These are phyloP conservation scores for Sungouiozyma intestinalis DNA, from an alignment of 805 yeast species.

Conservation along the genomic window DNA sequence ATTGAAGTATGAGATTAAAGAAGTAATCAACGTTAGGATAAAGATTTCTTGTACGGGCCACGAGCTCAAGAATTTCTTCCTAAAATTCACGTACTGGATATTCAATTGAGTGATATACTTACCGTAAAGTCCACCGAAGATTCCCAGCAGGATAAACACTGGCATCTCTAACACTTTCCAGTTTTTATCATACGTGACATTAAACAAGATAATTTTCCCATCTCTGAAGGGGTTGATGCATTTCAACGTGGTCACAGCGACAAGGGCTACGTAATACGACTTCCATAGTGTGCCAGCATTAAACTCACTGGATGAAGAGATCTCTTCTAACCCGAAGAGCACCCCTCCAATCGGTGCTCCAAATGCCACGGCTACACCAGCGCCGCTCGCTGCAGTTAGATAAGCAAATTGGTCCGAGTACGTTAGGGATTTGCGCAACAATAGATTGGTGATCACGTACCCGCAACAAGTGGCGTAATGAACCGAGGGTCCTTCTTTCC, in stretches of 20 bases:
- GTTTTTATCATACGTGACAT: slow-evolving; percentile 73
- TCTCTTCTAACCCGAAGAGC: slow-evolving; percentile 84
- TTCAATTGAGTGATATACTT: slow-evolving; percentile 66
- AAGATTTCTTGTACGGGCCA: slow-evolving; percentile 58
- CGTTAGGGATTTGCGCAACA: slow-evolving; percentile 30
- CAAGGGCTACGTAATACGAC: slow-evolving; percentile 79
- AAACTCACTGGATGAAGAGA: slow-evolving; percentile 52
- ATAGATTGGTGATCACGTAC: slow-evolving; percentile 51
- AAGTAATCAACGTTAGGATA: slow-evolving; percentile 55
- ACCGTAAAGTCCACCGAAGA: slow-evolving; percentile 90
- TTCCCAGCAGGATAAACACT: slow-evolving; percentile 64
- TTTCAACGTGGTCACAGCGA: slow-evolving; percentile 75
- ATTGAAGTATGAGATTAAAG: slow-evolving; percentile 72
- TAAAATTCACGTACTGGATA: slow-evolving; percentile 61
- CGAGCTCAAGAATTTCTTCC: slow-evolving; percentile 50
- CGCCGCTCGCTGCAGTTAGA: slow-evolving; percentile 85
- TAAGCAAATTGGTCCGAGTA: slow-evolving; percentile 28
- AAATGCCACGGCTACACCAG: slow-evolving; percentile 98
- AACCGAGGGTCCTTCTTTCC: slow-evolving; percentile 97
- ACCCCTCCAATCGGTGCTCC: slow-evolving; percentile 97
- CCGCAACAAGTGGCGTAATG: slow-evolving; percentile 98
- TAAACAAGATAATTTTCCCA: slow-evolving; percentile 88
- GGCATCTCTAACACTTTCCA: slow-evolving; percentile 88
- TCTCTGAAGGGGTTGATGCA: slow-evolving; percentile 84
- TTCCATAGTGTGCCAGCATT: slow-evolving; percentile 79